phyloP scores from a whole-genome alignment of 2,329 filamentous ascomycete genomes.

The Ophiosphaerella herpotricha region DNA sequence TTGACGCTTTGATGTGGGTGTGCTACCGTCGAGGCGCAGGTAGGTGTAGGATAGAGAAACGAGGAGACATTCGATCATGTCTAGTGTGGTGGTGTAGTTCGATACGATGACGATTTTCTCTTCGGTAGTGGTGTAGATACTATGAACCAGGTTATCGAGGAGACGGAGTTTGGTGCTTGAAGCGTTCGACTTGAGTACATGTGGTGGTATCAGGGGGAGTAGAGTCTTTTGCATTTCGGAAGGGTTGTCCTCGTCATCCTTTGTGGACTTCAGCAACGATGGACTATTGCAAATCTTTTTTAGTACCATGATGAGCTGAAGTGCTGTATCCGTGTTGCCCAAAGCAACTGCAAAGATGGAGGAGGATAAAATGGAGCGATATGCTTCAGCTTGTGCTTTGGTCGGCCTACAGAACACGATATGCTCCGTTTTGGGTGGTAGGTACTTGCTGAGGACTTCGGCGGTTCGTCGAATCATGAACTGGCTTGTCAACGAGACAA shows the following conservation, averaged over 20 bases:
- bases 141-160: slow-evolving; percentile 67
- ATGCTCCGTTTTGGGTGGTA: slow-evolving; percentile 70
- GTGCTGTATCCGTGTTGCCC: slow-evolving; percentile 64
- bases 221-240: slow-evolving; percentile 51
- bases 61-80: slow-evolving; percentile 67
- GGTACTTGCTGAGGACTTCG: slow-evolving; percentile 67
- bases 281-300: slow-evolving; percentile 78
- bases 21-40: slow-evolving; percentile 71
- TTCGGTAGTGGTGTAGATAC: slow-evolving; percentile 62
- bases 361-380: slow-evolving; percentile 67
- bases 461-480: slow-evolving; percentile 71
- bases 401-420: slow-evolving; percentile 70
- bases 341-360: slow-evolving; percentile 66
- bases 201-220: slow-evolving; percentile 59
- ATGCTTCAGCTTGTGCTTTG: slow-evolving; percentile 62
- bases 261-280: slow-evolving; percentile 61
- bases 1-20: slow-evolving; percentile 67
- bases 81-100: slow-evolving; percentile 74
- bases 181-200: slow-evolving; percentile 60
- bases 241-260: slow-evolving; percentile 52
- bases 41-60: slow-evolving; percentile 64
- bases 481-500: slow-evolving; percentile 63
- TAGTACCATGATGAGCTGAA: slow-evolving; percentile 72
- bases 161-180: slow-evolving; percentile 70
- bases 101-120: slow-evolving; percentile 79